These are phyloP conservation scores for Linum tenue DNA, from an alignment of 345 rosid species.

Conservation along the genomic window DNA sequence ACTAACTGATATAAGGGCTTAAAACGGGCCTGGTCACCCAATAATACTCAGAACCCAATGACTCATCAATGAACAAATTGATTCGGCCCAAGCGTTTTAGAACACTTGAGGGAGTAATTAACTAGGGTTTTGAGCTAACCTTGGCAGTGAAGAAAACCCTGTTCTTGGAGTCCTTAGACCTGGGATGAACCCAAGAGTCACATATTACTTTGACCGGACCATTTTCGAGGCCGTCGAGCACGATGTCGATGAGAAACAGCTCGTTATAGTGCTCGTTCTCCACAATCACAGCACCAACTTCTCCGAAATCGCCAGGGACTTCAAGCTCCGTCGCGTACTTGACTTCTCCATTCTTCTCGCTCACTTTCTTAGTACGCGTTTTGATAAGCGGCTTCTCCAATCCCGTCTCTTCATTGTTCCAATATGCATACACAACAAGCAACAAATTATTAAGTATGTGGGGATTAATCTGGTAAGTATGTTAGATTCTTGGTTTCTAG, in stretches of 20 bases:
- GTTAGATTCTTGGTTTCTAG: no score
- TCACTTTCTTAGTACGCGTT: slow-evolving; percentile 7
- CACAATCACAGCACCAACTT: slow-evolving; percentile 16
- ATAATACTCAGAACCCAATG: no score
- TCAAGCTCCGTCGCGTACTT: slow-evolving; percentile 13
- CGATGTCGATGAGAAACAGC: slow-evolving; percentile 13
- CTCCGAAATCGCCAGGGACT: slow-evolving; percentile 18
- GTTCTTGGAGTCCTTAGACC: slow-evolving; percentile 1
- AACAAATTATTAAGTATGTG: neutral
- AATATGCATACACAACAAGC: neutral
- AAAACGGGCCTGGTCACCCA: no score
- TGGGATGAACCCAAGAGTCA: slow-evolving; percentile 19
- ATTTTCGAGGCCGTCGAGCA: slow-evolving; percentile 8
- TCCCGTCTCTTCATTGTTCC: neutral
- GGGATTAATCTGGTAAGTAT: no score
- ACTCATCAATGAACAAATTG: no score
- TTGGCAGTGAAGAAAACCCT: slow-evolving; percentile 19
- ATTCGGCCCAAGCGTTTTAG: no score
- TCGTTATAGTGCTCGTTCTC: slow-evolving; percentile 15
- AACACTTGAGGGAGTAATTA: no score
- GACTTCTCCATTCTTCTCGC: neutral
- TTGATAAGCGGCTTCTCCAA: slow-evolving; percentile 17
- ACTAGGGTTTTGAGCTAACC: slow-evolving; percentile 1
- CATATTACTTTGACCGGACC: slow-evolving; percentile 11
- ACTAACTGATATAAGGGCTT: no score